Evolutionary conservation across 1,284 basidiomycete species (phyloP).

Genomic region (Mycosarcoma mackinlayi): DNA sequence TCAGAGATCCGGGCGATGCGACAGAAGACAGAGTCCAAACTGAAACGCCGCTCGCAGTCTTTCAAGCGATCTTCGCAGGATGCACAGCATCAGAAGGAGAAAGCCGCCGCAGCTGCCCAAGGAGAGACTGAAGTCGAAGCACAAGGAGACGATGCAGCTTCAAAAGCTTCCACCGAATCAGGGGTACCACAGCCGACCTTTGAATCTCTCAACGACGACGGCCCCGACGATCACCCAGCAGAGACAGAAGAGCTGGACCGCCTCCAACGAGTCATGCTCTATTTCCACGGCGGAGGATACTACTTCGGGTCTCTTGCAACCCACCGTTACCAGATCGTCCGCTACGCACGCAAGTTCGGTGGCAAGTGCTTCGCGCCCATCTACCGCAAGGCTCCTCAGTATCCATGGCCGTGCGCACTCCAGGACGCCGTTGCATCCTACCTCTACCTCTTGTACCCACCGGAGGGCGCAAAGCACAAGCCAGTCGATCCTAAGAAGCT

Average conservation of each 20-base stretch:
- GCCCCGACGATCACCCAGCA: slow-evolving; percentile 6
- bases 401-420: slow-evolving; percentile 91
- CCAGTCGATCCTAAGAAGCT: slow-evolving; percentile 85
- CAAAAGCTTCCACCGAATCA: slow-evolving; percentile 2
- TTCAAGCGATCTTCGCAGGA: slow-evolving; percentile 16
- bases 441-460: slow-evolving; percentile 80
- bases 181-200: slow-evolving; percentile 19
- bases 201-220: slow-evolving; percentile 49
- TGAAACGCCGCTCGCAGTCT: slow-evolving; percentile 31
- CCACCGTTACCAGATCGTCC: slow-evolving; percentile 70
- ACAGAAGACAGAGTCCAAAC: slow-evolving; percentile 21
- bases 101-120: no score
- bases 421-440: slow-evolving; percentile 87
- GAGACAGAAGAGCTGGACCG: slow-evolving; percentile 60
- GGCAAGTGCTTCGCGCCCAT: slow-evolving; percentile 69
- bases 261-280: slow-evolving; percentile 63
- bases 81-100: neutral
- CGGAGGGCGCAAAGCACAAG: slow-evolving; percentile 73
- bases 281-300: slow-evolving; percentile 68
- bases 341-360: slow-evolving; percentile 69
- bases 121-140: neutral
- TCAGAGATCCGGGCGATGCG: slow-evolving; percentile 40
- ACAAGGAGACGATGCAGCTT: slow-evolving; percentile 7
- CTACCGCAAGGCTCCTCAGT: slow-evolving; percentile 67
- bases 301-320: slow-evolving; percentile 73